These are phyloP conservation scores for Keqinozyma sinolaborantium DNA, from an alignment of 1,139 yeast genomes.

Conservation along the genomic window DNA sequence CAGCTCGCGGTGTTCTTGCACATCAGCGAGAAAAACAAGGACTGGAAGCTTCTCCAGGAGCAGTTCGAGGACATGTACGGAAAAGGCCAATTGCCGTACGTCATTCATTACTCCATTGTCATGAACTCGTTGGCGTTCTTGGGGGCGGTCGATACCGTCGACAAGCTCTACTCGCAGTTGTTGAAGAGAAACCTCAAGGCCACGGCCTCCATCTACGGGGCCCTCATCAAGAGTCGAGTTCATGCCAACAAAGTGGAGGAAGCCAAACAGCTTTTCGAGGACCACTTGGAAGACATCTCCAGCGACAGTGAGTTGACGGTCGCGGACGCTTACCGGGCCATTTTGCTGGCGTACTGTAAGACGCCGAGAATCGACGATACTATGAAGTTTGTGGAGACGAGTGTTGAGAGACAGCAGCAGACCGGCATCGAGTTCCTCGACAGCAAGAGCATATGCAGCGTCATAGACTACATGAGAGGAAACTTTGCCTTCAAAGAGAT, in stretches of 20 bases:
- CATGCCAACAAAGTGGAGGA: constrained; percentile 42
- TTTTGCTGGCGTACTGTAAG: constrained; percentile 38
- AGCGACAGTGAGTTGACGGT: constrained; percentile 1
- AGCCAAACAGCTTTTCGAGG: constrained; percentile 24
- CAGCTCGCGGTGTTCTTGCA: constrained; percentile 44
- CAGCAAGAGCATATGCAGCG: constrained; percentile 10
- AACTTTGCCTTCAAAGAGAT: constrained; percentile 22
- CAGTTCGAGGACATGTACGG: constrained; percentile 63
- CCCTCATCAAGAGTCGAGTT: constrained; percentile 47
- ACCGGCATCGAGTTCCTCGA: constrained; percentile 15
- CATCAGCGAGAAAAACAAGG: constrained; percentile 48
- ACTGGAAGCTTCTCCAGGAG: constrained; percentile 59
- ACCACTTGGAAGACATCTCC: constrained; percentile 13
- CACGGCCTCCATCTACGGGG: constrained; percentile 40
- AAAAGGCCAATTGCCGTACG: constrained; percentile 51
- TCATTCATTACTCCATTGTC: constrained; percentile 59
- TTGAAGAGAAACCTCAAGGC: constrained; percentile 47
- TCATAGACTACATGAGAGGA: constrained; percentile 19
- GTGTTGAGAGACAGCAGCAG: constrained; percentile 18
- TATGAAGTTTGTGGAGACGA: constrained; percentile 36
- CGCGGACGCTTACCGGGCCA: constrained; percentile 14
- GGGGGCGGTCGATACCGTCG: constrained; percentile 55
- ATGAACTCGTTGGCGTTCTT: constrained; percentile 59
- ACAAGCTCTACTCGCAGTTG: constrained; percentile 48
- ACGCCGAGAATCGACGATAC: constrained; percentile 34